Evolutionary conservation across 2,329 filamentous ascomycete genomes (phyloP), one percentile per base, ranked within the genome.

Genomic region (Scedosporium aurantiacum): DNA sequence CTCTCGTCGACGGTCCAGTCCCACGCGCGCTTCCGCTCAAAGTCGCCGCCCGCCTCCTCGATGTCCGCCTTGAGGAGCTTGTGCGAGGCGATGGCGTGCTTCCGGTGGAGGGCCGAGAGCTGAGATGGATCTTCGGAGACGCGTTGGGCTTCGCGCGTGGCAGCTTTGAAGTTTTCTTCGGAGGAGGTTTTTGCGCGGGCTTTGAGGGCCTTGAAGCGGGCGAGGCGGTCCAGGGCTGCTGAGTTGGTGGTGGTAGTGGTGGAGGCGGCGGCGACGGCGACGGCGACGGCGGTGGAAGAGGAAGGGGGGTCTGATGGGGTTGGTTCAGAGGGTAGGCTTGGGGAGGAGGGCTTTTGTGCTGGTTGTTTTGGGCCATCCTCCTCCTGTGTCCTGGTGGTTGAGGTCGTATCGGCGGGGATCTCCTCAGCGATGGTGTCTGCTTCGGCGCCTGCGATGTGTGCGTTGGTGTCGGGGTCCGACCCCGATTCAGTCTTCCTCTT

Each of bases 1-100:
- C 86, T 89, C 76, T 99, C 94, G 65, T 99, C 94, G 5, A 93
- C 79, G 0, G 94, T 99, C 90, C 94, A 99, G 76, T 97, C 94
- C 94, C 94, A 99, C 1, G 94, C 94, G 47, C 94, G 87, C 76
- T 97, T 97, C 66, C 94, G 89, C 79, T 99, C 94, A 70, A 97
- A 99, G 73, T 97, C 94, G 61, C 90, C 91, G 40, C 91, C 91
- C 0, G 82, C 79, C 18, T 90, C 90, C 72, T 92, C 90, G 1
- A 91, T 87, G 68, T 97, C 91, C 3, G 91, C 90, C 77, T 96
- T 96, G 52, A 97, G 82, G 0, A 99, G 84, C 70, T 97, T 99
- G 73, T 97, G 91, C 5, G 88, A 86, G 21, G 94, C 93, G 66
- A 94, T 86, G 61, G 90, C 92, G 68, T 91, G 89, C 69, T 91